Conservation (phyloP, 176 grass and related monocot genomes). For the Elaeis guineensis region DNA sequence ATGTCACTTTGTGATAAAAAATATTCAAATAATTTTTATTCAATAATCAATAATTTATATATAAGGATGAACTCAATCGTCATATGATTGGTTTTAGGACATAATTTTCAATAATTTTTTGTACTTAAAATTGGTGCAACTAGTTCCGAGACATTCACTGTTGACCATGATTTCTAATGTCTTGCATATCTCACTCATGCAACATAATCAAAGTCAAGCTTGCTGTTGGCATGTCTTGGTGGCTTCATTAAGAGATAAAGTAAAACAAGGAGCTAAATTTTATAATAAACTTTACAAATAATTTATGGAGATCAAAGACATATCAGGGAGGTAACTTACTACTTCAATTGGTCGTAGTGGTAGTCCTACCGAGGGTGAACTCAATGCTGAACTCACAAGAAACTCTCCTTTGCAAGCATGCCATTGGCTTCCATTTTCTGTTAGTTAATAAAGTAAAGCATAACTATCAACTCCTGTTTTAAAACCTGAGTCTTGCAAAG, state of each 20-base stretch:
- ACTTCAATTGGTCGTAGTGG: background rate
- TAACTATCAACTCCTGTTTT: background rate
- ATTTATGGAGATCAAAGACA: constrained; percentile 2
- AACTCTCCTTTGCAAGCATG: constrained; percentile 34
- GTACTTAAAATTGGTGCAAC: constrained; percentile 60
- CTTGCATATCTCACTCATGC: constrained; percentile 47
- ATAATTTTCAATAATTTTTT: no score
- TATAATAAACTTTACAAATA: background rate
- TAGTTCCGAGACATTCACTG: constrained; percentile 64
- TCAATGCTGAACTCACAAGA: constrained; percentile 43
- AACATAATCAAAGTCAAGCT: constrained; percentile 38
- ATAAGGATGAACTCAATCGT: no score
- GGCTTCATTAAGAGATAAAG: no score
- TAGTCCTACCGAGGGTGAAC: constrained; percentile 12
- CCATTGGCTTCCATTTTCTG: constrained; percentile 75
- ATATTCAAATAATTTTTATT: no score
- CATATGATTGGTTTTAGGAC: no score
- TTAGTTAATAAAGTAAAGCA: no score
- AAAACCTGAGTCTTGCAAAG: background rate
- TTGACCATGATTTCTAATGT: constrained; percentile 53
- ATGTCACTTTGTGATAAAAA: no score
- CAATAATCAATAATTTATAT: no score
- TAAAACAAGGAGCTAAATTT: no score
- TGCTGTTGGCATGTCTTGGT: no score
- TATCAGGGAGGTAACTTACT: constrained; percentile 9